Evolutionary conservation across 208 protist species (phyloP), one percentile per base, ranked within the genome.

Genomic region (Tritrichomonas musculus): DNA sequence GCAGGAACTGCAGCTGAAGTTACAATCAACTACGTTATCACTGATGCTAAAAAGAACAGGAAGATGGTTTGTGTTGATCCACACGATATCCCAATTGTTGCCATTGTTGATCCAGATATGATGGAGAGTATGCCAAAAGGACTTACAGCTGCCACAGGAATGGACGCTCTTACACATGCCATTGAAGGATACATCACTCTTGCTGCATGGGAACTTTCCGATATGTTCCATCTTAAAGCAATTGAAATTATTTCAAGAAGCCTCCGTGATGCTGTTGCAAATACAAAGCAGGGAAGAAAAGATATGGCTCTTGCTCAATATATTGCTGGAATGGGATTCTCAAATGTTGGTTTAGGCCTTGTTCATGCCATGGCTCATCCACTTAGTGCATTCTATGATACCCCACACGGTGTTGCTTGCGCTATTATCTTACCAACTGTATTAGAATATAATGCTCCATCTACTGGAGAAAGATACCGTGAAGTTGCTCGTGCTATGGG

Each of bases 271-370:
- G 95, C 94, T 9, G 69, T 75, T 60, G 84, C 80, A 1, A 77
- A 47, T n/a, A 49, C 41, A 27, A 53, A 30, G 41, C 30, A 47
- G 47, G 69, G 94, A 13, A 64, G 95, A 44, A 80, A 93, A 36
- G 69, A 14, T 0, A 94, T 96, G 72, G 95, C 95, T 41, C 25
- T 94, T 33, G 94, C 95, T 1, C 93, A 94, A n/a, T 94, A 93
- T 25, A 92, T 96, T 60, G 95, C 95, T 53, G 95, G 95, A 65
- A 94, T 96, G 92, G 95, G 95, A 41, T 96, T 96, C 82, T 80
- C 94, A 13, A 96, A 96, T 49, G 93, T 94, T 25, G 95, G 95
- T 93, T 66, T 96, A 25, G 95, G 95, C 82, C 94, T 96, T 65
- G 75, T 64, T 33, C 95, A 96, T 50, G 94, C 93, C 0, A 93